Evolutionary conservation across 768 basidiomycete species (phyloP).

Genomic region (Pleurotus sapidus): DNA sequence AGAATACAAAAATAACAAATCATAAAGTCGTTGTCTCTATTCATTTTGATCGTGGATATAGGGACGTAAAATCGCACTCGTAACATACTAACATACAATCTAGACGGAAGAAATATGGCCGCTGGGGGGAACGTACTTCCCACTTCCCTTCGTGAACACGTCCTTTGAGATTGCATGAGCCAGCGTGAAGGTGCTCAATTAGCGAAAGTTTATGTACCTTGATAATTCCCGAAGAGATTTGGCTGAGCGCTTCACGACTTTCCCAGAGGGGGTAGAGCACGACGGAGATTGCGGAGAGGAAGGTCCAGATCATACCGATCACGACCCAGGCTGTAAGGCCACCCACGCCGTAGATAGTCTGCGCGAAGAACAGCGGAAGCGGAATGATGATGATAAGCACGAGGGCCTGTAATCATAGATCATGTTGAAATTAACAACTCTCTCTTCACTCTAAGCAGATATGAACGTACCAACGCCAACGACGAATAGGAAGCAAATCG

Average conservation of each 20-base stretch:
- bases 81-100: too few species aligned
- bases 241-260: constrained; percentile 60
- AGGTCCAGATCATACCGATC: constrained; percentile 82
- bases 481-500: constrained; percentile 78
- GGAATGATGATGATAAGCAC: constrained; percentile 76
- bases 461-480: constrained; percentile 50
- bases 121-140: too few species aligned
- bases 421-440: neutral
- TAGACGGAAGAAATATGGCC: too few species aligned
- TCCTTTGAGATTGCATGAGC: too few species aligned
- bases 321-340: constrained; percentile 81
- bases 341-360: constrained; percentile 59
- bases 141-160: too few species aligned
- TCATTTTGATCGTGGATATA: too few species aligned
- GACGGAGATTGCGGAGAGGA: constrained; percentile 69
- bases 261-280: constrained; percentile 89
- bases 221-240: constrained; percentile 59
- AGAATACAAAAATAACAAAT: too few species aligned
- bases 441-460: neutral
- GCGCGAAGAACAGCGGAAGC: constrained; percentile 82
- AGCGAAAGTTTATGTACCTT: constrained; percentile 40
- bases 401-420: constrained; percentile 36
- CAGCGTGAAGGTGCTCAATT: too few species aligned
- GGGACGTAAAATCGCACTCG: too few species aligned
- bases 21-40: too few species aligned